phyloP scores from a whole-genome alignment of 2,329 filamentous ascomycete species.

The Arthroderma sp. region DNA sequence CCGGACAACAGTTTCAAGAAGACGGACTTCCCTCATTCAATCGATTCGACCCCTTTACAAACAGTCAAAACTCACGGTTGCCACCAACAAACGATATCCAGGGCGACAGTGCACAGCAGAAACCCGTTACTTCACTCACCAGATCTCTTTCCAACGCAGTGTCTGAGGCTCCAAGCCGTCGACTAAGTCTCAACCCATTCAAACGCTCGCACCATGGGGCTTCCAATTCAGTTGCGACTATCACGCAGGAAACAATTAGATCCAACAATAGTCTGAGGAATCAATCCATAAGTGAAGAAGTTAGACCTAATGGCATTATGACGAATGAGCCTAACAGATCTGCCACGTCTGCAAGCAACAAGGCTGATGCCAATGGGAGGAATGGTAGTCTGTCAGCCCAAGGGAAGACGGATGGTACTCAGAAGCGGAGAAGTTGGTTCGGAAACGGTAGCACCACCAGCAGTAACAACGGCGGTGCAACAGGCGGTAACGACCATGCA shows the following conservation, averaged over 20 bases:
- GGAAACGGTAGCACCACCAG: constrained; percentile 18
- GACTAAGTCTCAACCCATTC: constrained; percentile 35
- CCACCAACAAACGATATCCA: constrained; percentile 13
- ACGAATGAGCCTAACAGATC: constrained; percentile 15
- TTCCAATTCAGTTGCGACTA: constrained; percentile 27
- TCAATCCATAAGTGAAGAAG: constrained; percentile 11
- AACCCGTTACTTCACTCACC: constrained; percentile 16
- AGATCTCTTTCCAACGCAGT: not conserved
- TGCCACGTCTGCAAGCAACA: constrained; percentile 12
- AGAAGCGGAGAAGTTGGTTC: constrained; percentile 32
- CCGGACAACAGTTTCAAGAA: constrained; percentile 34
- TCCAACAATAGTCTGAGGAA: constrained; percentile 6
- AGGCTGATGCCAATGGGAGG: constrained; percentile 24
- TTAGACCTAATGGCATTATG: constrained; percentile 13
- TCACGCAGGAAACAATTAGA: constrained; percentile 16
- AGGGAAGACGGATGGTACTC: constrained; percentile 21
- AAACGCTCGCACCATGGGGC: constrained; percentile 29
- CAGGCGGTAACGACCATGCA: not conserved
- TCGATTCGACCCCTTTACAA: constrained; percentile 20
- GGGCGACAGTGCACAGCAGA: constrained; percentile 24
- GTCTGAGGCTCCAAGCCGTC: constrained; percentile 15
- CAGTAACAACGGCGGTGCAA: not conserved
- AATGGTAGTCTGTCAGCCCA: constrained; percentile 27
- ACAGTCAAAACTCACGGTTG: constrained; percentile 18
- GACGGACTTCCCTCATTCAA: constrained; percentile 34